A percentile compares a stretch with the other conserved stretches of the same genome.
phyloP scores from a whole-genome alignment of 345 rosid species.

The Rhodomyrtus tomentosa region DNA sequence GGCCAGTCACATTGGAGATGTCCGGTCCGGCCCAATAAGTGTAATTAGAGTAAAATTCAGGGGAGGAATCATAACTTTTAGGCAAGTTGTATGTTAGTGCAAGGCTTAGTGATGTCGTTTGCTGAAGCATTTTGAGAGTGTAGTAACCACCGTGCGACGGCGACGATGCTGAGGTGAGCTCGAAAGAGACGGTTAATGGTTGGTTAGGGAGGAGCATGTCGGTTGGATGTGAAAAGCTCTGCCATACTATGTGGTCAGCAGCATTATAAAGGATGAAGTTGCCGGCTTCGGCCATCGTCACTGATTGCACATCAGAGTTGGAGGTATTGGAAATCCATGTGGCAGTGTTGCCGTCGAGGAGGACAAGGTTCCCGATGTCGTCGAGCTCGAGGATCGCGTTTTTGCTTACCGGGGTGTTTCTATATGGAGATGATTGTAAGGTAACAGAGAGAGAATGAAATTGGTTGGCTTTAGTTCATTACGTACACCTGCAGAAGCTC shows the following conservation, averaged over 20 bases:
- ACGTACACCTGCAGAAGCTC: constrained; percentile 27
- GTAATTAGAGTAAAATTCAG: constrained; percentile 36
- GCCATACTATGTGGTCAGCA: constrained; percentile 41
- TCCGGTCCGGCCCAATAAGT: constrained; percentile 91
- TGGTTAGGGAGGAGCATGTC: constrained; percentile 87
- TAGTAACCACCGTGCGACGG: constrained; percentile 44
- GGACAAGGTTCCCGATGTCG: constrained; percentile 62
- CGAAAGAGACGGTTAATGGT: constrained; percentile 55
- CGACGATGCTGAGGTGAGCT: constrained; percentile 46
- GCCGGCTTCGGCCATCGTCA: constrained; percentile 68
- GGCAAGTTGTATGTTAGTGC: constrained; percentile 64
- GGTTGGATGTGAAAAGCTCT: constrained; percentile 72
- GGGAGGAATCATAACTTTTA: constrained; percentile 9
- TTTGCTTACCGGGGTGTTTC: constrained; percentile 69
- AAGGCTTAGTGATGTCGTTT: constrained; percentile 74
- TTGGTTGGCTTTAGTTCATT: constrained; percentile 9
- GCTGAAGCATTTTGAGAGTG: constrained; percentile 78
- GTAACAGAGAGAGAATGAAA: constrained; percentile 6
- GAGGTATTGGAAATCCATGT: constrained; percentile 81
- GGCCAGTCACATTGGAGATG: constrained; percentile 76
- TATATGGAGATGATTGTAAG: constrained; percentile 41
- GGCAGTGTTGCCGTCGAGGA: constrained; percentile 28
- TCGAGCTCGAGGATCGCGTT: constrained; percentile 65
- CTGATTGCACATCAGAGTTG: constrained; percentile 31
- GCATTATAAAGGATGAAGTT: constrained; percentile 51